Evolutionary conservation across 148 eudicot genomes (phyloP), one percentile per base, ranked within the genome.

Genomic region (Dysphania ambrosioides): DNA sequence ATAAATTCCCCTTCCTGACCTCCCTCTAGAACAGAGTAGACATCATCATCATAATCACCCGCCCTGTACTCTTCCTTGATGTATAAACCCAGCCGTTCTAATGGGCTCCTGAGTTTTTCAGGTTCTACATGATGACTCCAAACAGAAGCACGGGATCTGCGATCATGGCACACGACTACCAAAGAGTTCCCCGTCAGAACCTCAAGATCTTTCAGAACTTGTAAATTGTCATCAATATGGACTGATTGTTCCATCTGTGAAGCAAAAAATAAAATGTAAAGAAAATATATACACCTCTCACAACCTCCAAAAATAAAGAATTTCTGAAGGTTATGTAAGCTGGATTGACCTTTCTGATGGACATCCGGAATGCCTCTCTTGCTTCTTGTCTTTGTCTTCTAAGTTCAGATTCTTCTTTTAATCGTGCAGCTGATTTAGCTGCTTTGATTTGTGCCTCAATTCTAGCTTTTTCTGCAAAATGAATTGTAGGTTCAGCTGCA

Each of bases 211-310:
- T 73, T 77, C 42, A 87, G 61, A 51, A 79, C 70, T 44, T 73
- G 70, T n/a, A 72, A 57, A 65, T 85, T 87, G 27, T 89, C 85
- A 15, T 81, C 88, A n/a, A 91, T 67, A 36, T 83, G 82, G 29
- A 91, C 92, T 34, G 95, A 83, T 79, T 74, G 89, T 79, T 89
- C 89, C 88, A 93, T 87, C 97, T 93, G 87, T 78, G 85, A 35
- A 36, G 49, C 15, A 19, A 35, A 23, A 42, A 63, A 71, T n/a
- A 16, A 60, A 11, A 2, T 24, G 23, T 68, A 55, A 67, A 40
- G 30, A 44, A 70, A 24, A 32, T 47, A 60, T 49, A 72, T 31
- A 61, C 31, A 47, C 13, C 57, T 53, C 68, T 53, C 59, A 30
- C 7, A 19, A 77, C 31, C 58, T 60, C 66, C 44, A 70, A 64